Evolutionary conservation across 148 eudicot species (phyloP).

Genomic region (Silene conica): DNA sequence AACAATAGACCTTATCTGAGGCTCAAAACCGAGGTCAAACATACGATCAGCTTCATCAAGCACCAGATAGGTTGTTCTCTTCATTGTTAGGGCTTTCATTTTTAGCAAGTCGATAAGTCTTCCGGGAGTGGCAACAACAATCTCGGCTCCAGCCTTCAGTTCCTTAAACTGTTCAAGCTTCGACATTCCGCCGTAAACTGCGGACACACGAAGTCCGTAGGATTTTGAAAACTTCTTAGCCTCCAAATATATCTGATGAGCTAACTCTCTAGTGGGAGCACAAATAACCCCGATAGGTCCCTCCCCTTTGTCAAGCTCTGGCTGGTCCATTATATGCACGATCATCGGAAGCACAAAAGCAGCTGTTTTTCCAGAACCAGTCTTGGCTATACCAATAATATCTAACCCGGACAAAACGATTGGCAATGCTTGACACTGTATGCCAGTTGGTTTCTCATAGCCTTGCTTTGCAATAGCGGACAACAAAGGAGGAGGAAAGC

Average conservation of each 20-base stretch:
- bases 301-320: constrained; percentile 86
- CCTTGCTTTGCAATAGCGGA: constrained; percentile 81
- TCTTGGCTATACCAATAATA: constrained; percentile 92
- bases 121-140: constrained; percentile 96
- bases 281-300: constrained; percentile 97
- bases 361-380: constrained; percentile 98
- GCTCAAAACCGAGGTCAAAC: constrained; percentile 99
- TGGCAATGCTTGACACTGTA: constrained; percentile 94
- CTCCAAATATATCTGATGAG: constrained; percentile 93
- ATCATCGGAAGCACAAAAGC: constrained; percentile 98
- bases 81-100: constrained; percentile 92
- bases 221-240: constrained; percentile 91
- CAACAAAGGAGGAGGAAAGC: constrained; percentile 70
- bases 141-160: constrained; percentile 87
- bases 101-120: constrained; percentile 89
- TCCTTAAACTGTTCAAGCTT: constrained; percentile 97
- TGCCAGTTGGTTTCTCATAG: constrained; percentile 89
- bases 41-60: constrained; percentile 99
- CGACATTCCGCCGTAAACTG: constrained; percentile 98
- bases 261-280: constrained; percentile 97
- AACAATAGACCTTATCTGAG: constrained; percentile 92
- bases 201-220: constrained; percentile 76
- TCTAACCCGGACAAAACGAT: constrained; percentile 90
- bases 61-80: constrained; percentile 86
- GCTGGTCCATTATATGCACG: constrained; percentile 97